Evolutionary conservation across 1,284 basidiomycete species (phyloP).

Genomic region (Megacollybia platyphylla): DNA sequence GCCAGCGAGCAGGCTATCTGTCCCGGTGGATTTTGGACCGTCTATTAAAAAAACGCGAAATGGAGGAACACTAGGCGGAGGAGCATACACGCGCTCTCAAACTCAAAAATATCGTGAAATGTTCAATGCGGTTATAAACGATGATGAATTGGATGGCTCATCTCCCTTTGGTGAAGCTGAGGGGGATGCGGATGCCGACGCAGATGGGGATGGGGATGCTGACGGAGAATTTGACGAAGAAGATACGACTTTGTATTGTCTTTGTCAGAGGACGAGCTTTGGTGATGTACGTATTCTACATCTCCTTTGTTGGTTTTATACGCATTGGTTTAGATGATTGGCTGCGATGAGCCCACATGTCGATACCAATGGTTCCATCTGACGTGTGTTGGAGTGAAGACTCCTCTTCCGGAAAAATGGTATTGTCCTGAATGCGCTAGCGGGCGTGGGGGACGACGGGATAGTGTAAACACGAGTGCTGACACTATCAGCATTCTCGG

Average conservation of each 20-base stretch:
- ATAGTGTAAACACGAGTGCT: too few species aligned
- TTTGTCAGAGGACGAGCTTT: conserved; percentile 35
- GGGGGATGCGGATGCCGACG: conserved; percentile 17
- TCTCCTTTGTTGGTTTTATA: not conserved
- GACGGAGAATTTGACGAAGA: conserved; percentile 14
- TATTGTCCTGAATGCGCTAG: conserved; percentile 24
- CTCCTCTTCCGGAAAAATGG: conserved; percentile 30
- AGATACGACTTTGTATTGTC: conserved; percentile 31
- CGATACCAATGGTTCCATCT: conserved; percentile 38
- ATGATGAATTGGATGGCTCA: conserved; percentile 4
- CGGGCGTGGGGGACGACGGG: too few species aligned
- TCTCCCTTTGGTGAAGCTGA: conserved; percentile 10
- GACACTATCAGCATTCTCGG: too few species aligned
- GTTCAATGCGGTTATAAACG: conserved; percentile 3
- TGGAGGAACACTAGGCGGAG: too few species aligned
- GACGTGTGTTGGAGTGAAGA: conserved; percentile 28
- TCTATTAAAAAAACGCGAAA: too few species aligned
- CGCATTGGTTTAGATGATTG: conserved; percentile 25
- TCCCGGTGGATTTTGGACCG: too few species aligned
- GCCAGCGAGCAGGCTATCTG: too few species aligned
- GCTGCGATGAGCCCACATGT: conserved; percentile 33
- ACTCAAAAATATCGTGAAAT: not conserved
- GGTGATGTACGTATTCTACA: conserved; percentile 22
- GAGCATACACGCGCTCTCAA: too few species aligned
- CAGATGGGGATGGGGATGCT: conserved; percentile 16